A percentile compares a stretch with the other conserved stretches of the same genome.
phyloP scores from a whole-genome alignment of 2,329 filamentous ascomycete genomes.

The Lachnellula hyalina region DNA sequence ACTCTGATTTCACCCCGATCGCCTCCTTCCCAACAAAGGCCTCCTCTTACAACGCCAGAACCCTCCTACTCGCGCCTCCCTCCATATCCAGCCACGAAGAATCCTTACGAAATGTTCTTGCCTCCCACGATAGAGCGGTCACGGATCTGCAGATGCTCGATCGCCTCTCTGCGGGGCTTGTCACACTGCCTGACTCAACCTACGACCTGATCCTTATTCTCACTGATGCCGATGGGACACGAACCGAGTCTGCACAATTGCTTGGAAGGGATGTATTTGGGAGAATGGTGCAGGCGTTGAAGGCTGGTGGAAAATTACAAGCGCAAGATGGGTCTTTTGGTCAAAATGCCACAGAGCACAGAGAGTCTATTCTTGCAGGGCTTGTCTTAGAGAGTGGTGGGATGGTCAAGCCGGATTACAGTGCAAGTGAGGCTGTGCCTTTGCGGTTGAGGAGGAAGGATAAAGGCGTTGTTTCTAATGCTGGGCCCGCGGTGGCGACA shows the following conservation, averaged over 20 bases:
- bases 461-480: conserved; percentile 43
- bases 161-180: conserved; percentile 76
- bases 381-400: conserved; percentile 57
- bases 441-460: conserved; percentile 55
- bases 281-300: conserved; percentile 65
- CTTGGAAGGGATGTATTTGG: conserved; percentile 64
- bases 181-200: conserved; percentile 66
- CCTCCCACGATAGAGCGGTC: conserved; percentile 64
- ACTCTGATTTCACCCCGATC: conserved; percentile 27
- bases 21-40: conserved; percentile 15
- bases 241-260: conserved; percentile 56
- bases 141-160: conserved; percentile 98
- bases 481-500: conserved; percentile 30
- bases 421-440: conserved; percentile 31
- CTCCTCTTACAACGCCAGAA: conserved; percentile 41
- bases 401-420: conserved; percentile 66
- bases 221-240: conserved; percentile 66
- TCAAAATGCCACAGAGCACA: conserved; percentile 44
- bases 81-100: conserved; percentile 83
- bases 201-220: conserved; percentile 86
- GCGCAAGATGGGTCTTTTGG: conserved; percentile 63
- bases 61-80: conserved; percentile 82
- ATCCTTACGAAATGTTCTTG: conserved; percentile 65
- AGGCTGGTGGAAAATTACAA: conserved; percentile 60
- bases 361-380: conserved; percentile 82